Percentiles rank a stretch among this genome's conserved stretches.
phyloP scores from a whole-genome alignment of 805 yeast genomes.

The Crinitomyces ghanaensis region DNA sequence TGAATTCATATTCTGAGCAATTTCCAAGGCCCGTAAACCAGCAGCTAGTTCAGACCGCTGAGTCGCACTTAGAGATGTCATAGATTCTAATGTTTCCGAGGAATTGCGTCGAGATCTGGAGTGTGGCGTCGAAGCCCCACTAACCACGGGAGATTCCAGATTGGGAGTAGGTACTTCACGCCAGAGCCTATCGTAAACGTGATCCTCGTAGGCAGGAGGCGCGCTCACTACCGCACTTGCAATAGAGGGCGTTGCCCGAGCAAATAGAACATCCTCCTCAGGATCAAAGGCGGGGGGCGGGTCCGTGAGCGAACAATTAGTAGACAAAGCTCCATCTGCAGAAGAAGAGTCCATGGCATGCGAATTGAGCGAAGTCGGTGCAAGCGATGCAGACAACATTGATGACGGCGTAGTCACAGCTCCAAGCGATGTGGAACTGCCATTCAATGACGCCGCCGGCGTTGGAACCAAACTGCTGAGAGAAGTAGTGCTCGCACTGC shows the following conservation, averaged over 20 bases:
- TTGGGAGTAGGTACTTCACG: slow-evolving; percentile 38
- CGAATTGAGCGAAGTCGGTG: slow-evolving; percentile 29
- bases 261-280: slow-evolving; percentile 7
- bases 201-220: slow-evolving; percentile 73
- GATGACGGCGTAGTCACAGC: no score
- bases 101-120: slow-evolving; percentile 26
- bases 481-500: no score
- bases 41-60: slow-evolving; percentile 30
- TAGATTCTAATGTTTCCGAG: slow-evolving; percentile 18
- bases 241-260: neutral
- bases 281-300: slow-evolving; percentile 1
- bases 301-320: neutral
- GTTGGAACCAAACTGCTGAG: no score
- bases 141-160: slow-evolving; percentile 27
- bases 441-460: no score
- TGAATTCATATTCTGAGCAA: slow-evolving; percentile 16
- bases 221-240: slow-evolving; percentile 33
- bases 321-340: slow-evolving; percentile 2
- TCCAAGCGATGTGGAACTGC: no score
- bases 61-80: slow-evolving; percentile 20
- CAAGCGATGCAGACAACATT: no score
- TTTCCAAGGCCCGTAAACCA: slow-evolving; percentile 29
- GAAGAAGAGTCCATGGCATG: slow-evolving; percentile 3
- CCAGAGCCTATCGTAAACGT: slow-evolving; percentile 69
- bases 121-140: slow-evolving; percentile 29